These are phyloP conservation scores for Exophiala bonariae DNA, from an alignment of 2,329 filamentous ascomycete genomes.

Conservation along the genomic window DNA sequence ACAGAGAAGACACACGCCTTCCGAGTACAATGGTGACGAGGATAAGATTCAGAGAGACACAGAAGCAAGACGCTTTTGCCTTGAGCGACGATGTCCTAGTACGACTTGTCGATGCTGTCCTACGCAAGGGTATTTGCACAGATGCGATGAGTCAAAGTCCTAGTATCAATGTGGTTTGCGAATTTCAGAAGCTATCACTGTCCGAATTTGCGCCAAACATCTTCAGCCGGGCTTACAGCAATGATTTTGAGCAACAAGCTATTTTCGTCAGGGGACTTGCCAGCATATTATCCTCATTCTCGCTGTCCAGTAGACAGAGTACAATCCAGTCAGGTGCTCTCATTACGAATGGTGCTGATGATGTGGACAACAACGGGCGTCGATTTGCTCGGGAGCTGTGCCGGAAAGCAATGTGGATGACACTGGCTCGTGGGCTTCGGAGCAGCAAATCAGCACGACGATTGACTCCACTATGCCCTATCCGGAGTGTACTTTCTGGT, in stretches of 20 bases:
- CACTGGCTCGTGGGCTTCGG: slow-evolving; percentile 9
- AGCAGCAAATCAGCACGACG: slow-evolving; percentile 9
- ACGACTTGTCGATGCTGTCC: slow-evolving; percentile 14
- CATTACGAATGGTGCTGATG: background rate
- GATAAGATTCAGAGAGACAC: background rate
- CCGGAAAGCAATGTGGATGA: slow-evolving; percentile 14
- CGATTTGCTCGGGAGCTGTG: background rate
- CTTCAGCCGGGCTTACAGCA: slow-evolving; percentile 13
- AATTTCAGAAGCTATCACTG: slow-evolving; percentile 1
- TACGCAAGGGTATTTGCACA: slow-evolving; percentile 17
- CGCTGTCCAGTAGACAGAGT: no score
- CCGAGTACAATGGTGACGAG: no score
- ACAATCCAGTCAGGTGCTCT: background rate
- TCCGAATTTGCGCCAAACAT: slow-evolving; percentile 13
- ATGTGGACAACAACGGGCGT: background rate
- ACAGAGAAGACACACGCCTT: no score
- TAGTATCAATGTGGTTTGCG: slow-evolving; percentile 10
- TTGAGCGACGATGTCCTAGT: slow-evolving; percentile 12
- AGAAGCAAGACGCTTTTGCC: background rate
- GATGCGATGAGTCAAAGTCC: slow-evolving; percentile 6
- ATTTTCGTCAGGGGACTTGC: slow-evolving; percentile 15
- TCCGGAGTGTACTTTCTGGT: no score
- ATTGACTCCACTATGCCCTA: no score
- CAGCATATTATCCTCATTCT: slow-evolving; percentile 1
- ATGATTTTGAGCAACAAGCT: slow-evolving; percentile 12